These are phyloP conservation scores for Calcarisporium arbuscula DNA, from an alignment of 2,329 filamentous ascomycete species.

Conservation along the genomic window DNA sequence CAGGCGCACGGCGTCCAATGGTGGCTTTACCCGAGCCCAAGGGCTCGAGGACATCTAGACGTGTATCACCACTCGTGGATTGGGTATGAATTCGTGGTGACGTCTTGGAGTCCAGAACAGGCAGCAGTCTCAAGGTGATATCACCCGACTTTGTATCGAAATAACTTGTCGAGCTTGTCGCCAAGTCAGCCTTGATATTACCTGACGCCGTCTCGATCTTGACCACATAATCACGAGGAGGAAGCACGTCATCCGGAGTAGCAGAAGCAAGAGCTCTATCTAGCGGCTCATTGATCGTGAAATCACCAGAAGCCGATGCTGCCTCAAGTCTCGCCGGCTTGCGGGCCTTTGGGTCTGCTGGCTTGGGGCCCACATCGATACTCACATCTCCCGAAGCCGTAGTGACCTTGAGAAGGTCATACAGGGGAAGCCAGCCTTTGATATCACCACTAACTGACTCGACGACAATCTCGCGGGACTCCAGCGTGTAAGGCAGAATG, in stretches of 20 bases:
- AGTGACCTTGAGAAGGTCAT: slow-evolving; percentile 39
- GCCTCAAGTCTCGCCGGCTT: slow-evolving; percentile 35
- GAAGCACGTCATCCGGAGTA: slow-evolving; percentile 23
- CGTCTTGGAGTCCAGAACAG: slow-evolving; percentile 29
- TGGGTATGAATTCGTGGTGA: slow-evolving; percentile 30
- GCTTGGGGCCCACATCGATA: slow-evolving; percentile 34
- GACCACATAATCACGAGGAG: slow-evolving; percentile 41
- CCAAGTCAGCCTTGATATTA: slow-evolving; percentile 30
- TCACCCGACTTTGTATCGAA: slow-evolving; percentile 35
- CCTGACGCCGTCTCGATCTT: slow-evolving; percentile 39
- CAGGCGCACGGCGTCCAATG: slow-evolving; percentile 1
- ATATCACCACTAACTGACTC: slow-evolving; percentile 38
- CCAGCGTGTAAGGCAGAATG: slow-evolving; percentile 32
- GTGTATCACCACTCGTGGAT: slow-evolving; percentile 37
- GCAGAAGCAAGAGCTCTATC: slow-evolving; percentile 11
- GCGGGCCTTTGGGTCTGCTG: slow-evolving; percentile 25
- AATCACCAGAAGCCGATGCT: slow-evolving; percentile 35
- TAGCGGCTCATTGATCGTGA: slow-evolving; percentile 37
- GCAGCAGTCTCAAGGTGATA: slow-evolving; percentile 34
- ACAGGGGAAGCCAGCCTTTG: slow-evolving; percentile 43
- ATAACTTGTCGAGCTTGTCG: slow-evolving; percentile 28
- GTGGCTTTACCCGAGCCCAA: slow-evolving; percentile 25
- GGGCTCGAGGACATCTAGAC: slow-evolving; percentile 35
- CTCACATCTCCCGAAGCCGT: slow-evolving; percentile 37
- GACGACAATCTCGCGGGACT: slow-evolving; percentile 35